These are phyloP conservation scores for Tephrocybe sp. DNA, from an alignment of 768 basidiomycete genomes.

Conservation along the genomic window DNA sequence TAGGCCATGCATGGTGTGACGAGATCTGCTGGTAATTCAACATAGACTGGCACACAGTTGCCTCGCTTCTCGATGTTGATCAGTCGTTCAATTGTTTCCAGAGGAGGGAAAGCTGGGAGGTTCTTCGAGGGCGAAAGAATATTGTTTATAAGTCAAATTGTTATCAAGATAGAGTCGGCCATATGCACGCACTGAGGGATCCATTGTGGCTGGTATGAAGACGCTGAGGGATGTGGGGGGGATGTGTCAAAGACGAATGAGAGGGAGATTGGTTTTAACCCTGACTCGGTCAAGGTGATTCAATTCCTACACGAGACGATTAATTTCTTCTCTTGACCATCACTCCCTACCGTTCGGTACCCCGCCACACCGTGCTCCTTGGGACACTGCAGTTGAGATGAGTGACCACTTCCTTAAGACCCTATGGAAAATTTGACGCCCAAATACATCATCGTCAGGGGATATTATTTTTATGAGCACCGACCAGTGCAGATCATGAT, in stretches of 20 bases:
- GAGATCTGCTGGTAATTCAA: constrained; percentile 92
- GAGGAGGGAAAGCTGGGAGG: constrained; percentile 65
- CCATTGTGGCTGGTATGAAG: constrained; percentile 28
- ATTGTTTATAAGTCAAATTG: not conserved
- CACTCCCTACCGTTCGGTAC: not conserved
- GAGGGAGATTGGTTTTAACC: not conserved
- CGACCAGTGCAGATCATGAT: no score
- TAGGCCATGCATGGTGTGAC: constrained; percentile 98
- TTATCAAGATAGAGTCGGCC: not conserved
- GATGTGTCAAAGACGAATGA: not conserved
- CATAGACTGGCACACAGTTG: constrained; percentile 91
- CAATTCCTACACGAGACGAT: no score
- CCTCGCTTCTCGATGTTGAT: constrained; percentile 80
- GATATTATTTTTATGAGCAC: no score
- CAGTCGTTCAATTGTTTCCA: constrained; percentile 72
- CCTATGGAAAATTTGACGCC: not conserved
- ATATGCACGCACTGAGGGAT: constrained; percentile 42
- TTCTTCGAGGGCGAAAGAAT: constrained; percentile 38
- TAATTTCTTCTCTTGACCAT: constrained; percentile 7
- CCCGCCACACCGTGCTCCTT: not conserved
- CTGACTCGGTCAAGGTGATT: not conserved
- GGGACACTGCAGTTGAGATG: not conserved
- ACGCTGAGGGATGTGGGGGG: not conserved
- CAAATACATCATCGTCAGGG: not conserved
- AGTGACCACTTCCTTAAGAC: not conserved